Base-by-base conservation (phyloP, 257 asterid species). In the Fraxinus anomala region DNA sequence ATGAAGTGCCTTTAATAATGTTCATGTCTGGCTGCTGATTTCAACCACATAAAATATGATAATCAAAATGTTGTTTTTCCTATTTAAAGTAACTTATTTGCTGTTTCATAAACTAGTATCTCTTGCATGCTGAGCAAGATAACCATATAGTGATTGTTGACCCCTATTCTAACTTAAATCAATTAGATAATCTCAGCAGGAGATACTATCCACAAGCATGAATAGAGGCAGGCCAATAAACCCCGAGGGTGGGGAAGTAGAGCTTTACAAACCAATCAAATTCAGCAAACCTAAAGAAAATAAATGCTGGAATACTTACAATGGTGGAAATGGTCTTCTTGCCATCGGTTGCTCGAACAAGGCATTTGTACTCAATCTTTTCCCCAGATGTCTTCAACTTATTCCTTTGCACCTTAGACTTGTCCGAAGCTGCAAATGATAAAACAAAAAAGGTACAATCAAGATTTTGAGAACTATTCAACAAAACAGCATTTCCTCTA, bases 341-440 rank as follows among this genome's bases (percentile, higher is more conserved):
- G 74, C 97, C 97, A 68, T 89, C 94, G 1, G 96, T 92, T 80
- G 97, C 97, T 84, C 97, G 91, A 82, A 92, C 75, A 26, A 92
- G 96, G 89, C 97, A 90, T 83, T 80, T 90, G 80, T 51, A 88
- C 84, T 92, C 96, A 69, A 90, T 77, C 77, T 84, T 88, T 76
- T 89, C 91, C 34, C 97, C 96, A 78, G 89, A 84, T 5, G 92
- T 76, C 79, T 79, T 88, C 94, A 92, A 84, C 86, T 88, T 90
- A 82, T 92, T 88, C 86, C 87, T 84, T 70, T 89, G 77, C 74
- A 67, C 87, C 89, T 92, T 92, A 54, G 97, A 89, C 86, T 88
- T 90, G 84, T 91, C 97, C 37, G 97, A 92, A 71, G 97, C 96
- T 92, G 83, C 23, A 36, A 66, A 79, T 39, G 49, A 70, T 21